Evolutionary conservation across 2,329 filamentous ascomycete species (phyloP), one percentile per base, ranked within the genome.

Genomic region (Colletotrichum musae): DNA sequence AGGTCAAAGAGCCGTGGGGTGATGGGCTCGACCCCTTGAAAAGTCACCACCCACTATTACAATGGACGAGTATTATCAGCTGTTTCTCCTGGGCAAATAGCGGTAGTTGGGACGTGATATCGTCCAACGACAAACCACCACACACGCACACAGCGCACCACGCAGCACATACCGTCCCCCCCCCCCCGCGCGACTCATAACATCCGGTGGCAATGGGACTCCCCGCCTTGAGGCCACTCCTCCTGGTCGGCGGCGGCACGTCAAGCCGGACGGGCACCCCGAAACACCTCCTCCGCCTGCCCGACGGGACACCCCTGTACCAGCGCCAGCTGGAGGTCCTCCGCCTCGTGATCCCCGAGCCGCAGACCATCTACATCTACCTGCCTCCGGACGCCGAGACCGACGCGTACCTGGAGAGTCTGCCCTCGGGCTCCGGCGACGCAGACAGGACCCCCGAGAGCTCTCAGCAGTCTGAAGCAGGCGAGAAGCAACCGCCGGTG

Each of bases 181-280:
- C n/a, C n/a, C n/a, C n/a, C n/a, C n/a, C n/a, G 18, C 18, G 18
- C 3, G 9, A 41, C 15, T 28, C 24, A 24, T n/a, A 21, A 26
- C 13, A 21, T 16, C 13, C 15, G 21, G 9, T 6, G n/a, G 28
- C 36, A 9, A 70, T 70, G 67, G 56, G 51, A 66, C 56, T 65
- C 39, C 66, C 66, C 13, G 48, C 64, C 24, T 64, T 70, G 63
- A 75, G 73, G 47, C 73, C 77, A 13, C 74, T 81, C 26, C 65
- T 81, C 5, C 74, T 80, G 3, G 78, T 75, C 7, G 76, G 78
- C 21, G 78, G 76, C 21, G 78, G 76, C 28, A 70, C 72, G 39
- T 79, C 77, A 1, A 75, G 78, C 3, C 74, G 76, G 24, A 78
- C 77, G 74, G 73, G 75, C 15, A 68, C 68, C 5, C 75, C 73